Evolutionary conservation across 805 yeast genomes (phyloP), one percentile per base, ranked within the genome.

Genomic region (Metschnikowia arizonensis): DNA sequence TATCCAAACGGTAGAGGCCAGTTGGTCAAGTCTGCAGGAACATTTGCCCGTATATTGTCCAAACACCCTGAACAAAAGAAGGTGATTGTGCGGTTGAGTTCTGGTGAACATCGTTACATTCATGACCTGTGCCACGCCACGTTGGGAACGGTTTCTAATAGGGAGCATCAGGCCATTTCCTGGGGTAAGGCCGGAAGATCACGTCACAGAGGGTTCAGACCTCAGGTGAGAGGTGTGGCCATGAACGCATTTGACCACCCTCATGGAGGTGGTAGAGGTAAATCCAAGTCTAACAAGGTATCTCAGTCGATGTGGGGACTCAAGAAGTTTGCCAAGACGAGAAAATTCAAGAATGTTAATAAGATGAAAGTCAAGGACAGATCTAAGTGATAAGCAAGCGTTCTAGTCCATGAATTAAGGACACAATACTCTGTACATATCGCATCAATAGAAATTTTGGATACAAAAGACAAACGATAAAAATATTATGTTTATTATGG

Each of bases 201-300:
- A 43, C 83, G 99, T 65, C 84, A 89, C 76, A 73, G 85, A 62
- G 99, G 98, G 52, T 83, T 85, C 60, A 82, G 98, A 68, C 99
- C 99, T 30, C 81, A 83, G 42, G 97, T 90, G 32, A 85, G 99
- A 74, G 99, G 99, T 79, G 87, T 88, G 57, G 98, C 99, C 40
- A 88, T 88, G 96, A 93, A 93, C 71, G 93, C 93, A 53, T 81
- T 83, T 63, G 97, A 93, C 68, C 99, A 93, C 74, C 99, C 99
- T 54, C 90, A 88, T 61, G 99, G 99, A 76, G 99, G 99, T 83
- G 99, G 99, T 72, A 83, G 99, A 78, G 99, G 99, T 80, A 93
- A 93, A 69, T 86, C 96, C 50, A 93, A 93, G 82, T 88, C 96
- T 53, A 90, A 91, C 70, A 91, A 88, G 73, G 77, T 85, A 48